Base-by-base conservation (phyloP, 345 rosid genomes). In the Iberis pinnata region DNA sequence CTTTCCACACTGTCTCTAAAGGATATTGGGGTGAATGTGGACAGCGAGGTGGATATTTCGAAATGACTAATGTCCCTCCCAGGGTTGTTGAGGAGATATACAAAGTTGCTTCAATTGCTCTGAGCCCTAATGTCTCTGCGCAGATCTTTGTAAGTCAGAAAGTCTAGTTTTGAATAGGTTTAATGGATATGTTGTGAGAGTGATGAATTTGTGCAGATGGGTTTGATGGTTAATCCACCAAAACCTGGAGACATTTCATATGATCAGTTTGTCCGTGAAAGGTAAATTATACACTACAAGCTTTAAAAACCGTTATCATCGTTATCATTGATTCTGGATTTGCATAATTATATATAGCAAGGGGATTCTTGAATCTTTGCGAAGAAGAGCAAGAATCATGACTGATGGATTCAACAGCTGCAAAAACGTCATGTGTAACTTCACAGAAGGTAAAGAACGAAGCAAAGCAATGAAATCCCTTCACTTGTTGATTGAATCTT, bases 21-120 rank as follows among this genome's bases (percentile, higher is more conserved):
- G 98, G 98, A 65, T 92, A 85, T 74, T 92, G 94, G 94, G 96
- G 98, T 1, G 98, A 92, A 77, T 92, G 98, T 39, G 98, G 96
- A 65, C 98, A 88, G 74, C 77, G 98, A 14, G 98, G 98, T 74
- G 98, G 98, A 71, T 92, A 92, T 81, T 88, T 92, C 70, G 96
- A 92, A 81, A 88, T 88, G 96, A 88, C 96, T 15, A 92, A 92
- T 76, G 75, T 92, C 39, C 96, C 98, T 68, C 82, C 95, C 29
- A 48, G 67, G 94, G 98, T 78, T 20, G 98, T 92, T 68, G 98
- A 88, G 9, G 98, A 92, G 77, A 88, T 92, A 59, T 92, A 92
- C 72, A 92, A 88, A 78, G 75, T 88, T 65, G 86, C 96, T 43
- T 92, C 98, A 16, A 29, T 92, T 39, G 70, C 98, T 5, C 93